phyloP scores from a whole-genome alignment of 441 rosid species.

The Jatropha podagrica region DNA sequence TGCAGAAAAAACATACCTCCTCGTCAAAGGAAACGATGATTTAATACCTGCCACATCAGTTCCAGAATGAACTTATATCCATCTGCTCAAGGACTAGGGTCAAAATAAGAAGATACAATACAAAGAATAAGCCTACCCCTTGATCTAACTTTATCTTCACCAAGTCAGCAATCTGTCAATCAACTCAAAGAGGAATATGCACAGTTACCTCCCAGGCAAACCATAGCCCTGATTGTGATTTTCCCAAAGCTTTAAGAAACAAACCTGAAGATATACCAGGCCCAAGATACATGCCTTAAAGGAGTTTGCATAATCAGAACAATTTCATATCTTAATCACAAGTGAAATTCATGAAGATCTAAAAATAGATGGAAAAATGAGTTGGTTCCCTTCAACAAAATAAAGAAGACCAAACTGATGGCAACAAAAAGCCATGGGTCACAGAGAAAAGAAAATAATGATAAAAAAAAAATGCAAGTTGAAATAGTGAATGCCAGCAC shows the following conservation, averaged over 20 bases:
- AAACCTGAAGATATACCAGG: constrained; percentile 32
- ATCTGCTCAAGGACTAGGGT: constrained; percentile 11
- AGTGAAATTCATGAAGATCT: constrained; percentile 10
- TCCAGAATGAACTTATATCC: constrained; percentile 22
- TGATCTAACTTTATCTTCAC: constrained; percentile 18
- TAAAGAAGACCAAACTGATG: not conserved
- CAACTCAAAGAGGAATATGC: constrained; percentile 16
- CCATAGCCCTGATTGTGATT: constrained; percentile 17
- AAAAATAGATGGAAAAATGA: not conserved
- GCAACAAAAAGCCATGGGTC: constrained; percentile 10
- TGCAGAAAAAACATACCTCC: constrained; percentile 31
- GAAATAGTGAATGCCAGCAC: constrained; percentile 12
- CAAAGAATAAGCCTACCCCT: constrained; percentile 30
- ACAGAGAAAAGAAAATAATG: not conserved
- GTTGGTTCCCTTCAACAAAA: not conserved
- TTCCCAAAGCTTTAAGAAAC: constrained; percentile 29
- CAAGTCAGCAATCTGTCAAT: constrained; percentile 11
- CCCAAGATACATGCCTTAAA: constrained; percentile 26
- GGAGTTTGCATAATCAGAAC: constrained; percentile 22
- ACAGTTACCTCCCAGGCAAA: constrained; percentile 26
- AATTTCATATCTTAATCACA: constrained; percentile 17
- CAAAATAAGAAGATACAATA: constrained; percentile 17
- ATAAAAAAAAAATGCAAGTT: constrained; percentile 3
- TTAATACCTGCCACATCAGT: constrained; percentile 34
- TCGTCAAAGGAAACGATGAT: constrained; percentile 19